These are phyloP conservation scores for Phaffia australis DNA, from an alignment of 768 basidiomycete genomes.

Conservation along the genomic window DNA sequence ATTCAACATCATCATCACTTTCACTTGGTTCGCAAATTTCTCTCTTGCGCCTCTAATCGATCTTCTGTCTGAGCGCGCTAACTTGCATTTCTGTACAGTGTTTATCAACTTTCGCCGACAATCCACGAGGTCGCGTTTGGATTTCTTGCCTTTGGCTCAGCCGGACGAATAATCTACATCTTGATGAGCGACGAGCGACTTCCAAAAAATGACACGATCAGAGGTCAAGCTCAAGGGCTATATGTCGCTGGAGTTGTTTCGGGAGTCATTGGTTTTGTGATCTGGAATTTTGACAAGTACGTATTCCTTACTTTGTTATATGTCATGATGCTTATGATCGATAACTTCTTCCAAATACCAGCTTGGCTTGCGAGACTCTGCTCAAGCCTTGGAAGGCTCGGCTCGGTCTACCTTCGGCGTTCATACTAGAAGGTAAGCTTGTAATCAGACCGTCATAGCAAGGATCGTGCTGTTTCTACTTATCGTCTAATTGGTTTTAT, in stretches of 20 bases:
- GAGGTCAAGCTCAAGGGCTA: neutral
- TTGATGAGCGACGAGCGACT: neutral
- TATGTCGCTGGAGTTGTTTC: neutral
- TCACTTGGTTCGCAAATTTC: slow-evolving; percentile 2
- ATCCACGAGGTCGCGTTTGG: slow-evolving; percentile 22
- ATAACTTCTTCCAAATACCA: neutral
- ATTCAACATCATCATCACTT: slow-evolving; percentile 18
- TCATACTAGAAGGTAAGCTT: slow-evolving; percentile 2
- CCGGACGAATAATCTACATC: slow-evolving; percentile 14
- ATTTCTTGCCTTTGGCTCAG: slow-evolving; percentile 12
- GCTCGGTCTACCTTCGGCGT: slow-evolving; percentile 8
- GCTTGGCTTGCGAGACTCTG: slow-evolving; percentile 5
- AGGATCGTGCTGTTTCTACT: no score
- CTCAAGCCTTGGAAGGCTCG: neutral
- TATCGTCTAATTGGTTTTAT: no score
- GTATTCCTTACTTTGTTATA: neutral
- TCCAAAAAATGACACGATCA: neutral
- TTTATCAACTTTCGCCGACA: slow-evolving; percentile 8
- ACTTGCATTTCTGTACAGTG: neutral
- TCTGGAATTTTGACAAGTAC: slow-evolving; percentile 25
- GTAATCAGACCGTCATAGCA: no score
- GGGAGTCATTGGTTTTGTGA: slow-evolving; percentile 4
- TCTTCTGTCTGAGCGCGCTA: neutral
- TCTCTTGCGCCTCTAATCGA: neutral
- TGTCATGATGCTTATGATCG: neutral